Conservation (phyloP, 352 stramenopile genomes). For the Phytopythium kandeliae region DNA sequence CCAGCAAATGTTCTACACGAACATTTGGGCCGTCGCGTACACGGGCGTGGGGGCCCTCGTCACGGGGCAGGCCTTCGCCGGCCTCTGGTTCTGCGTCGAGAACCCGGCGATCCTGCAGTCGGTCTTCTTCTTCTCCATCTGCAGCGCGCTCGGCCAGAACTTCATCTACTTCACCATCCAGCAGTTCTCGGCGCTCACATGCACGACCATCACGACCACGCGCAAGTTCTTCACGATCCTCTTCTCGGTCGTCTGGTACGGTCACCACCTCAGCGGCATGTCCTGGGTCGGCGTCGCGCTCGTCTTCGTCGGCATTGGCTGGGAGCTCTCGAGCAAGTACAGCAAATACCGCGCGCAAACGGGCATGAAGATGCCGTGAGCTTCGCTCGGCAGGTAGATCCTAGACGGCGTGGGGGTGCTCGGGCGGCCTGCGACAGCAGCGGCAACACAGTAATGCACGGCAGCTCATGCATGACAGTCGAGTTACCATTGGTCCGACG, state of each 20-base stretch:
- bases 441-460: conserved; percentile 2
- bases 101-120: conserved; percentile 82
- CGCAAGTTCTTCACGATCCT: conserved; percentile 99
- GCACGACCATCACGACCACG: conserved; percentile 99
- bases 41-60: conserved; percentile 66
- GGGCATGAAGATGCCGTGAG: conserved; percentile 21
- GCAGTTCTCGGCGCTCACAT: conserved; percentile 97
- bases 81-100: conserved; percentile 75
- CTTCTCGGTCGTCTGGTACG: conserved; percentile 96
- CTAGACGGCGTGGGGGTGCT: background rate
- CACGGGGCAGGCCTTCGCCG: conserved; percentile 64
- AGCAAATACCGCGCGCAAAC: conserved; percentile 73
- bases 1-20: conserved; percentile 90
- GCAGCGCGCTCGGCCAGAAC: conserved; percentile 95
- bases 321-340: conserved; percentile 84
- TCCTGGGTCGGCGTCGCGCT: conserved; percentile 90
- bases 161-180: conserved; percentile 99
- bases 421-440: background rate
- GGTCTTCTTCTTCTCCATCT: conserved; percentile 93
- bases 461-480: background rate
- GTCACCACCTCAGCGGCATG: conserved; percentile 88
- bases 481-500: background rate
- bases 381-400: background rate
- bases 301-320: conserved; percentile 89
- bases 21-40: conserved; percentile 86